Conservation (phyloP, 108 stramenopile genomes). For the Fragilaria crotonensis region DNA sequence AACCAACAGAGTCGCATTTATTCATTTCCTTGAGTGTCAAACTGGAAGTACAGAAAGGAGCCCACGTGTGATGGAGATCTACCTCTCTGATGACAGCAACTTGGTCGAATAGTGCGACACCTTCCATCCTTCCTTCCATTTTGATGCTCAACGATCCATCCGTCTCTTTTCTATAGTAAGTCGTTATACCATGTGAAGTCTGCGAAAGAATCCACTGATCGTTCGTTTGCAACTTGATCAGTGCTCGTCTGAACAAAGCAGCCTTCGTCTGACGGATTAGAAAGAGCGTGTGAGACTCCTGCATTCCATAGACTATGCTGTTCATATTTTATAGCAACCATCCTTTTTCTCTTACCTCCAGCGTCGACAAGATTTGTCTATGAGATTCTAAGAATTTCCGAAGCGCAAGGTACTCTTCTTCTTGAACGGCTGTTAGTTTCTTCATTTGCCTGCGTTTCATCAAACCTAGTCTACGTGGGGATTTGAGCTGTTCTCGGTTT, state of each 20-base stretch:
- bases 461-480: no score
- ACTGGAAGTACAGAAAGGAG: constrained; percentile 70
- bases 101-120: constrained; percentile 87
- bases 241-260: constrained; percentile 26
- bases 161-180: constrained; percentile 63
- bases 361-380: no score
- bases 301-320: no score
- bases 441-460: no score
- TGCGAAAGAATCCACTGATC: constrained; percentile 55
- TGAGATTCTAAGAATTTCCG: no score
- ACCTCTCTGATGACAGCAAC: constrained; percentile 82
- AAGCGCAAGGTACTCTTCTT: no score
- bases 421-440: no score
- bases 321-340: no score
- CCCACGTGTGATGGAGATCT: constrained; percentile 86
- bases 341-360: no score
- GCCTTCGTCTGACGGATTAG: neutral
- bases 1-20: constrained; percentile 81
- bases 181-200: constrained; percentile 73
- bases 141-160: constrained; percentile 71
- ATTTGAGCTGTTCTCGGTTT: no score
- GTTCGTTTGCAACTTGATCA: constrained; percentile 29
- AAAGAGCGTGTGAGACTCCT: no score
- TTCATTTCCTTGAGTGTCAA: constrained; percentile 67
- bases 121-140: constrained; percentile 63